Evolutionary conservation across 1,284 basidiomycete genomes (phyloP).

Genomic region (Moesziomyces globuligerus): DNA sequence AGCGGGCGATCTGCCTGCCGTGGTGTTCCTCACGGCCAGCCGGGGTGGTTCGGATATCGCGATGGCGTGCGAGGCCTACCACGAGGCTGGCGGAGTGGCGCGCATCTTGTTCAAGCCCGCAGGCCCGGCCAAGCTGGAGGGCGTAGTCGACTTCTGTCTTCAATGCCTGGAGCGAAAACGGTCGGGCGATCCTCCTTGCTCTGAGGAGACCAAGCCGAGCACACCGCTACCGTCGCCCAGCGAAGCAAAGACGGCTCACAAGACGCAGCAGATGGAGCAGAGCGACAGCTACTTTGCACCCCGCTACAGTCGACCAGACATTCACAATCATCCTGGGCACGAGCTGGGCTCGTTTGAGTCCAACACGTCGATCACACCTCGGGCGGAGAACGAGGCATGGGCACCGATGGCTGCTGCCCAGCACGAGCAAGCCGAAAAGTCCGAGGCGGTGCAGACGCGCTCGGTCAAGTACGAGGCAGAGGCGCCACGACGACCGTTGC

Average conservation of each 20-base stretch:
- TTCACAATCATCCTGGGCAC: conserved; percentile 17
- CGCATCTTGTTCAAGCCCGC: conserved; percentile 88
- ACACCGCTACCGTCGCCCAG: conserved; percentile 52
- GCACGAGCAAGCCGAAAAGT: background rate
- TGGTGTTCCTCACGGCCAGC: conserved; percentile 78
- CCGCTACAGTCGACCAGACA: conserved; percentile 37
- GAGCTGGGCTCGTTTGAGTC: conserved; percentile 47
- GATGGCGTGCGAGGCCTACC: conserved; percentile 75
- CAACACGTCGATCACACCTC: conserved; percentile 20
- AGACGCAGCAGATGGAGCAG: conserved; percentile 26
- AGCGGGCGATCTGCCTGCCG: conserved; percentile 72
- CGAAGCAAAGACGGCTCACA: conserved; percentile 13
- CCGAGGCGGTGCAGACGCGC: background rate
- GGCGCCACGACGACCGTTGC: conserved; percentile 12
- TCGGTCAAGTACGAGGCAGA: conserved; percentile 1
- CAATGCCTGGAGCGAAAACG: conserved; percentile 71
- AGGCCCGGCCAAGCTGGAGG: conserved; percentile 80
- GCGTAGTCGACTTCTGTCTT: conserved; percentile 77
- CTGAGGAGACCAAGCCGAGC: conserved; percentile 50
- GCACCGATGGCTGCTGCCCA: conserved; percentile 8
- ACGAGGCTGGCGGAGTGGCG: conserved; percentile 84
- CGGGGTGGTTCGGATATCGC: conserved; percentile 76
- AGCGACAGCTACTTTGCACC: conserved; percentile 50
- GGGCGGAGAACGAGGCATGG: conserved; percentile 15
- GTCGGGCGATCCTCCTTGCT: conserved; percentile 42